Evolutionary conservation across 2,329 filamentous ascomycete species (phyloP).

Genomic region (Sporothrix mexicana): DNA sequence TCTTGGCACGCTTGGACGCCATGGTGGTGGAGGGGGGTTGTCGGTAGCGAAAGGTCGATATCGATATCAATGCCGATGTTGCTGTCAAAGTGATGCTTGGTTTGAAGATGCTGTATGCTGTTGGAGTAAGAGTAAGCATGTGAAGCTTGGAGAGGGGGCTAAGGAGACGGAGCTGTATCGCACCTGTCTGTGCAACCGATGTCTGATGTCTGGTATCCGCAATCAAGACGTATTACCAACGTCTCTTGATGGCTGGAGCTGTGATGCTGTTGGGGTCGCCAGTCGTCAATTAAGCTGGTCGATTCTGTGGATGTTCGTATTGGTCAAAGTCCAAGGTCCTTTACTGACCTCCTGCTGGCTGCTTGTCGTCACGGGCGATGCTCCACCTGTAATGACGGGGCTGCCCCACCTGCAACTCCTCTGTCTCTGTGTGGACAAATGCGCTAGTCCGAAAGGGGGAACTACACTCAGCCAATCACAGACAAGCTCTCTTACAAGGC

Average conservation of each 20-base stretch:
- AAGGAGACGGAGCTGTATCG: neutral
- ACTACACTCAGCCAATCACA: slow-evolving; percentile 9
- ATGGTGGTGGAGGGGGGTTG: slow-evolving; percentile 48
- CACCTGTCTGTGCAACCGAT: neutral
- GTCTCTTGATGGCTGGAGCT: neutral
- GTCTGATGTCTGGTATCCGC: no score
- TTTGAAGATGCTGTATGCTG: neutral
- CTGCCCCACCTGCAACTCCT: slow-evolving; percentile 30
- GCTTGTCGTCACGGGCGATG: slow-evolving; percentile 35
- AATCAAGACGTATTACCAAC: neutral
- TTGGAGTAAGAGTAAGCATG: neutral
- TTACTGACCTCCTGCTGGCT: neutral
- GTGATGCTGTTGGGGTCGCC: no score
- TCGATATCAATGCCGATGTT: neutral
- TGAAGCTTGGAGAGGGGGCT: neutral
- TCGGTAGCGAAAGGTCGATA: neutral
- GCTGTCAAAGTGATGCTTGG: neutral
- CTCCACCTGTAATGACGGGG: slow-evolving; percentile 21
- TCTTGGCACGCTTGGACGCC: slow-evolving; percentile 63
- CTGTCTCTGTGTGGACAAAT: no score
- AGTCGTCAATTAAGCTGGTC: no score
- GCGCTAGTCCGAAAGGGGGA: slow-evolving; percentile 5
- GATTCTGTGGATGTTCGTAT: no score
- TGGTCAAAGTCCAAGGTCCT: neutral
- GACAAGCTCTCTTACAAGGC: slow-evolving; percentile 18